Base-by-base conservation (phyloP, 495 filamentous ascomycete species). In the Aspergillus sparsus region DNA sequence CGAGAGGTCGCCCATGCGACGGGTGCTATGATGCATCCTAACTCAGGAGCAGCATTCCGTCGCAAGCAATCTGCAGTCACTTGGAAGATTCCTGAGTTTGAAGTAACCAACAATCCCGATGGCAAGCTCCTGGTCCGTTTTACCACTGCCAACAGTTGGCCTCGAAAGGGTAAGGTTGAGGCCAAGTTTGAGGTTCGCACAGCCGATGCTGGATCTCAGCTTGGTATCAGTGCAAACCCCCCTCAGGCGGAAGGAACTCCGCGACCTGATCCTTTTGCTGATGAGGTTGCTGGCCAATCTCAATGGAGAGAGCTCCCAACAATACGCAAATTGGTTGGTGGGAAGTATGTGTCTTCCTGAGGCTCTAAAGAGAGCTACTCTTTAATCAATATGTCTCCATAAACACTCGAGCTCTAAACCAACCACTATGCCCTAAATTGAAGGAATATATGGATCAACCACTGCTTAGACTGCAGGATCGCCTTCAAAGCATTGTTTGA, bases 31-130 rank as follows among this genome's bases (percentile, higher is more conserved):
- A 81, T 80, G 78, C 71, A 79, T 35, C 77, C 77, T 3, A 79
- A 77, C 63, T 68, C 73, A 2, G 78, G 77, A 10, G 80, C 81
- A 13, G 87, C 83, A 1, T 96, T 97, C 77, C 82, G 90, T 8
- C 90, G 91, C 67, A 93, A 98, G 55, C 88, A 89, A 54, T 88
- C 89, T n/a, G 72, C 92, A 5, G 87, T 97, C 12, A 90, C 86
- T 68, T 99, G 94, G 94, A 88, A 87, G 53, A 77, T 98, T 11
- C 90, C 90, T 21, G 95, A 98, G 65, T 71, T 98, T 12, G 83
- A 87, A 37, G 76, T 80, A 18, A 81, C 80, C 53, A 67, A 68
- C 2, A 74, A 71, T 11, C 66, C 75, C 7, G 77, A 81, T 61
- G 79, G 87, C 66, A 92, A 90, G 73, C 82, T 95, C 54, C 86